These are phyloP conservation scores for Talaromyces marneffei DNA, from an alignment of 2,329 filamentous ascomycete genomes.

Conservation along the genomic window DNA sequence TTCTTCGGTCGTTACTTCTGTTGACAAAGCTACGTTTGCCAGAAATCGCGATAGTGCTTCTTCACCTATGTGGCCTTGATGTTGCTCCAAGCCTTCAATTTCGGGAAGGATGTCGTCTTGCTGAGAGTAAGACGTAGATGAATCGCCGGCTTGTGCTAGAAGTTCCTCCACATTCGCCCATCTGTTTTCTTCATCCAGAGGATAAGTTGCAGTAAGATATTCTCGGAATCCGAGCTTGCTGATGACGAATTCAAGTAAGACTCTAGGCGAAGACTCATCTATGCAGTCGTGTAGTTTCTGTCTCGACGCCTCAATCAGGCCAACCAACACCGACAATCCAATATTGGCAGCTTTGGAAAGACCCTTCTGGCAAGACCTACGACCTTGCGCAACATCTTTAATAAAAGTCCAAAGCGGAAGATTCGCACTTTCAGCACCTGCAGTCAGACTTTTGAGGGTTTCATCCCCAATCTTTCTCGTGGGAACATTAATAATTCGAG, in stretches of 20 bases:
- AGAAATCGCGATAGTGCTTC: constrained; percentile 73
- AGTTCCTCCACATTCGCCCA: constrained; percentile 91
- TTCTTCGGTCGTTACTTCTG: constrained; percentile 60
- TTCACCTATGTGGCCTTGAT: constrained; percentile 43
- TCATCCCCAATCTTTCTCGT: constrained; percentile 72
- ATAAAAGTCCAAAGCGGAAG: constrained; percentile 73
- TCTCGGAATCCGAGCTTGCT: constrained; percentile 65
- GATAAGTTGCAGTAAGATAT: constrained; percentile 66
- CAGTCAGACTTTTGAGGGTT: constrained; percentile 66
- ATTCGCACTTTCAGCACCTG: constrained; percentile 66
- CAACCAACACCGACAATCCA: constrained; percentile 54
- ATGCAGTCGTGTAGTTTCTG: constrained; percentile 49
- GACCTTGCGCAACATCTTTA: constrained; percentile 52
- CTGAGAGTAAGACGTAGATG: constrained; percentile 52
- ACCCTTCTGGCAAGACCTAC: constrained; percentile 47
- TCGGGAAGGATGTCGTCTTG: constrained; percentile 53
- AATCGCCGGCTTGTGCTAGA: constrained; percentile 68
- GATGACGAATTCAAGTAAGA: constrained; percentile 53
- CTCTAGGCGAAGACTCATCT: constrained; percentile 35
- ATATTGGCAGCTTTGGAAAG: constrained; percentile 51
- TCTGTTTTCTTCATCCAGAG: constrained; percentile 68
- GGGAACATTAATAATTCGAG: constrained; percentile 78
- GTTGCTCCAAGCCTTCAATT: constrained; percentile 66
- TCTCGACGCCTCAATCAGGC: constrained; percentile 53
- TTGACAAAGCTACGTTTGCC: constrained; percentile 82